Evolutionary conservation across 2,329 filamentous ascomycete species (phyloP), one percentile per base, ranked within the genome.

Genomic region (Exserohilum rostratum): DNA sequence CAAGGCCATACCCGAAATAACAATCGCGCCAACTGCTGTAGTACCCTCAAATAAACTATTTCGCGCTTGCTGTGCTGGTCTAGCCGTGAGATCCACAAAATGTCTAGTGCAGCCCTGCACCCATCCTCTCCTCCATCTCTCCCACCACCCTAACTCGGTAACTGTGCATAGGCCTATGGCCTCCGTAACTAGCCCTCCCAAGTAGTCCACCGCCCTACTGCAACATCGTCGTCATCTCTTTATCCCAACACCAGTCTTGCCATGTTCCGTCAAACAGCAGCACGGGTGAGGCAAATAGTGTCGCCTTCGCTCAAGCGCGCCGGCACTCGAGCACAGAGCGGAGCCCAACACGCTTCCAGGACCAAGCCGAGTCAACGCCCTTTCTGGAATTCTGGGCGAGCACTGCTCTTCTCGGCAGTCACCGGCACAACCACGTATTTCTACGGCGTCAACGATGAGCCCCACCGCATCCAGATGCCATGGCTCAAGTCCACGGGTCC

Each of bases 381-480:
- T 1, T 80, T 80, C 55, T 81, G 78, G 82, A 80, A 77, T 2
- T 79, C 80, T 2, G 71, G 76, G 15, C 76, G 79, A 38, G 80
- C 79, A 4, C 55, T 83, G 2, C 68, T 83, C 13, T 70, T 82
- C 42, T 77, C 81, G 43, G 77, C 78, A 25, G 78, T 83, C 44
- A 80, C 81, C 15, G 80, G 79, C 25, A 78, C 79, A 10, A 65
- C 82, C n/a, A 79, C 83, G 3, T 86, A 85, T 60, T 69, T 77
- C 12, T 78, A 79, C 50, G 82, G 83, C 18, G 72, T 75, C 51
- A 78, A 75, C 48, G 77, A 78, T 59, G 72, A 75, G n/a, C 57
- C 65, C 10, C 60, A 67, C 9, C 61, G 66, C 44, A 59, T 70
- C 44, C 67, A 65, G 22, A 52, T 72, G 35, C 64, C 67, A 20